Percentiles rank a stretch among this genome's conserved stretches.
phyloP scores from a whole-genome alignment of 2,329 filamentous ascomycete genomes.

The Metarhizium guizhouense region DNA sequence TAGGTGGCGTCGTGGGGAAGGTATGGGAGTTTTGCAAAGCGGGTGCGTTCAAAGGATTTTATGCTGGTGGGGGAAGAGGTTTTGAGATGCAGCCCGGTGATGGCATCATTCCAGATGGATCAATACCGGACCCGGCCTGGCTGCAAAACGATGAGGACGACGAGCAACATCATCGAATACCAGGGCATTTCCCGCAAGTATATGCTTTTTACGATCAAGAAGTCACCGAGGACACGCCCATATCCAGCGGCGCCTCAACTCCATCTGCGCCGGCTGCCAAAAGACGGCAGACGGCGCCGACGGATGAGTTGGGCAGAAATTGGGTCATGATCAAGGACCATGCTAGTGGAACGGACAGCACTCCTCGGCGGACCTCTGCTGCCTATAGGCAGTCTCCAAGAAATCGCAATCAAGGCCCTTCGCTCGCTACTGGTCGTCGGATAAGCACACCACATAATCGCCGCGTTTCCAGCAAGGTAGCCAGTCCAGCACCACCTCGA shows the following conservation, averaged over 20 bases:
- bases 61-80: slow-evolving; percentile 70
- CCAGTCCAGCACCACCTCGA: slow-evolving; percentile 2
- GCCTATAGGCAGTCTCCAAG: slow-evolving; percentile 17
- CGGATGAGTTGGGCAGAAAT: slow-evolving; percentile 52
- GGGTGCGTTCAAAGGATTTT: slow-evolving; percentile 72
- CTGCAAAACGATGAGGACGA: slow-evolving; percentile 9
- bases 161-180: slow-evolving; percentile 17
- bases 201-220: slow-evolving; percentile 9
- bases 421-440: slow-evolving; percentile 29
- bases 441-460: slow-evolving; percentile 29
- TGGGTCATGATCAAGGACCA: slow-evolving; percentile 60
- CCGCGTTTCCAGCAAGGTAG: slow-evolving; percentile 20
- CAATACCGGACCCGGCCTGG: slow-evolving; percentile 3
- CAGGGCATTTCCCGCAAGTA: slow-evolving; percentile 25
- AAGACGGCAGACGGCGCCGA: slow-evolving; percentile 42
- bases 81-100: slow-evolving; percentile 45
- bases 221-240: slow-evolving; percentile 16
- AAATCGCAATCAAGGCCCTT: slow-evolving; percentile 23
- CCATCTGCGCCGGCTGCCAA: slow-evolving; percentile 39
- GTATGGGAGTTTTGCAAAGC: slow-evolving; percentile 77
- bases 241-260: slow-evolving; percentile 28
- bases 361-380: slow-evolving; percentile 16
- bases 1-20: slow-evolving; percentile 63
- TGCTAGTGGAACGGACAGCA: slow-evolving; percentile 8
- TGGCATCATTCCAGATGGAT: slow-evolving; percentile 11